Conservation (phyloP, 2,329 filamentous ascomycete species). For the Keithomyces neogunnii region DNA sequence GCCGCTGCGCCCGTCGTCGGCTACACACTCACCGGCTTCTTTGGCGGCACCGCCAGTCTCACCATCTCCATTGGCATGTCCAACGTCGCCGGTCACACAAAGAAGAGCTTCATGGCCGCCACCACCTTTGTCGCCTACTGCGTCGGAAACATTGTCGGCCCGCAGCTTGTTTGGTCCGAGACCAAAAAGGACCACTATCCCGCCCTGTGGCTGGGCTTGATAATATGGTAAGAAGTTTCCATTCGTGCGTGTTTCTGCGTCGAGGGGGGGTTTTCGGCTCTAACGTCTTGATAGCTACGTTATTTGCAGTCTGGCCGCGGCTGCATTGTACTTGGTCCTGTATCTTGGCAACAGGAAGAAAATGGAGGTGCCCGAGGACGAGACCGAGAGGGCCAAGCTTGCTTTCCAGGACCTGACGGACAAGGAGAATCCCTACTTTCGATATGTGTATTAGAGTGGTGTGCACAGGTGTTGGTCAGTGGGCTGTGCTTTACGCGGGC, state of each 20-base stretch:
- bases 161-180: conserved; percentile 60
- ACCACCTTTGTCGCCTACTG: conserved; percentile 70
- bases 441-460: conserved; percentile 36
- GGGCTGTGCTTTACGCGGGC: too few species aligned
- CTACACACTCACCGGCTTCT: conserved; percentile 65
- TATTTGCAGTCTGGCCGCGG: conserved; percentile 54
- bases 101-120: conserved; percentile 69
- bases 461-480: too few species aligned
- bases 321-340: conserved; percentile 50
- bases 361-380: conserved; percentile 40
- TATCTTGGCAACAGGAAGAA: conserved; percentile 48
- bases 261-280: neutral
- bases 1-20: conserved; percentile 60
- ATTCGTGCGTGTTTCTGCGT: neutral
- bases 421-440: conserved; percentile 58
- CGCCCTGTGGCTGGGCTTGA: conserved; percentile 60
- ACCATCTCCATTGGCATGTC: conserved; percentile 45
- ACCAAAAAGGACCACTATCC: conserved; percentile 61
- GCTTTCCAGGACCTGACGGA: conserved; percentile 64
- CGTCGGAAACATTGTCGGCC: conserved; percentile 68
- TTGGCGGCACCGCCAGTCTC: conserved; percentile 59
- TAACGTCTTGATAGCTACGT: conserved; percentile 42
- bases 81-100: conserved; percentile 68
- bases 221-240: conserved; percentile 37
- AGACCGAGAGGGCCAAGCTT: conserved; percentile 52